Evolutionary conservation across 208 protist species (phyloP), one percentile per base, ranked within the genome.

Genomic region (Dictyostelium gargantuum): DNA sequence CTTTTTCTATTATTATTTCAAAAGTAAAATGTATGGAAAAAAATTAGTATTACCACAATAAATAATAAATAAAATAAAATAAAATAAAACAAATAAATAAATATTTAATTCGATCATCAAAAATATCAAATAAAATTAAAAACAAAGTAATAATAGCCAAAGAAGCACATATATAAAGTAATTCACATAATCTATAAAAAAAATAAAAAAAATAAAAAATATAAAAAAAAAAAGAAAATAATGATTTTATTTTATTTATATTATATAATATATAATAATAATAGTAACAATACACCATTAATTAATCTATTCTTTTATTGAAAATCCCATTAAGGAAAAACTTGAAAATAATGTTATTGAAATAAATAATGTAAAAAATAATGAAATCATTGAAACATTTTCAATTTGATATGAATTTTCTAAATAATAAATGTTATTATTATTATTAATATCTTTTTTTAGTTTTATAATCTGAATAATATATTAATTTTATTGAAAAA

Each of bases 1-100:
- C 85, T 98, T 98, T 75, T 98, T 98, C 95, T 97, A 97, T 85
- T 94, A 97, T 93, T 97, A 97, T 92, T 54, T 85, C 19, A 42
- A 89, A 29, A 94, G 91, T 73, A 84, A 73, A 38, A 70, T 52
- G 38, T 77, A 54, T 50, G 63, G 63, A 40, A 70, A 70, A 70
- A 70, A 70, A 70, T 42, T 76, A 35, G 72, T 76, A 32, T 52
- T 76, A 76, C 72, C 72, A 23, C 72, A 76, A 46, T 76, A 76
- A 75, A 0, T 29, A 74, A 74, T n/a, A 66, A 17, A 38, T 38
- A 38, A 66, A 42, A 48, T 29, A 42, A 50, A 26, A 26, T 19
- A 32, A 23, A 75, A n/a, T 29, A 75, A 46, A 29, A 75, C 15
- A 32, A 52, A 35, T 35, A 38, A 50, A 13, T 35, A 32, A 68